Percentiles rank a stretch among this genome's conserved stretches.
Evolutionary conservation across 495 filamentous ascomycete genomes (phyloP).

Genomic region (Penicilliopsis zonata): DNA sequence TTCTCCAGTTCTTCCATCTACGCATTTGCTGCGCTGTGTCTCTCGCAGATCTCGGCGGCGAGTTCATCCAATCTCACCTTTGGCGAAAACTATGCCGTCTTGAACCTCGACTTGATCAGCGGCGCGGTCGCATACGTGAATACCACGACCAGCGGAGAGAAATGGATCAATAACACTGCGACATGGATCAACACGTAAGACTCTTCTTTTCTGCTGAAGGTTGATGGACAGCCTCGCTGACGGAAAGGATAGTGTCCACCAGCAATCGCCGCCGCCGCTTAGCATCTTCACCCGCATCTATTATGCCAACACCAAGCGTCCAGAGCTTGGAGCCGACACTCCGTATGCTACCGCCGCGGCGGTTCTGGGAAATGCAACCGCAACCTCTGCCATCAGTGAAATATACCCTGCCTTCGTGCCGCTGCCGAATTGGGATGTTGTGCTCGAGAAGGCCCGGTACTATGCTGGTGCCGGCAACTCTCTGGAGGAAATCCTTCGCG

Average conservation of each 20-base stretch:
- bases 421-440: too few species aligned
- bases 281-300: conserved; percentile 27
- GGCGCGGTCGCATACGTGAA: conserved; percentile 13
- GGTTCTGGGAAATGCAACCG: conserved; percentile 7
- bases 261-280: conserved; percentile 12
- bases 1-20: too few species aligned
- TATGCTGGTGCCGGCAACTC: conserved; percentile 26
- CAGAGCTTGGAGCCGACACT: conserved; percentile 12
- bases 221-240: too few species aligned
- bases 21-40: too few species aligned
- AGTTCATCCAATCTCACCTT: conserved; percentile 16
- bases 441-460: conserved; percentile 25
- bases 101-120: conserved; percentile 27
- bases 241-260: conserved; percentile 12
- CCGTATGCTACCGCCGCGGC: conserved; percentile 13
- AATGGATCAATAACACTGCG: conserved; percentile 21
- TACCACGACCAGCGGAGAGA: conserved; percentile 12
- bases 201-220: too few species aligned
- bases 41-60: too few species aligned
- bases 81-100: conserved; percentile 21
- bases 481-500: conserved; percentile 22
- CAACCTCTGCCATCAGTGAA: too few species aligned
- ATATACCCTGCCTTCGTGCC: too few species aligned
- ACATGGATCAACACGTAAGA: too few species aligned
- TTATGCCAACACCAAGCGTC: conserved; percentile 12